phyloP scores from a whole-genome alignment of 169 alveolate species.

The Plasmodium fragile region DNA sequence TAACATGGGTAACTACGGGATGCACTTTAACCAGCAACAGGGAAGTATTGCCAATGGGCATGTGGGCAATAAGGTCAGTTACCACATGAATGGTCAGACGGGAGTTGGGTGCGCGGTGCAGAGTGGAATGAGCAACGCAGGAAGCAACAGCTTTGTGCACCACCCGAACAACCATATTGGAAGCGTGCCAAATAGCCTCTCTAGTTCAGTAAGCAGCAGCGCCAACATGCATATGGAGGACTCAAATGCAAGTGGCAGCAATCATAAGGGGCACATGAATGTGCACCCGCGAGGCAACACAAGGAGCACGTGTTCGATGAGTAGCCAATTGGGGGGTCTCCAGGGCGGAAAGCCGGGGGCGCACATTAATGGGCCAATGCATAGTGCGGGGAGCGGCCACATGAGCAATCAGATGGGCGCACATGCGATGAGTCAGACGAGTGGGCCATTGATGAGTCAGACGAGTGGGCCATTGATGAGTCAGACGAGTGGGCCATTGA shows the following conservation, averaged over 20 bases:
- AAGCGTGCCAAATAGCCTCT: neutral
- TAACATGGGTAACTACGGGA: slow-evolving; percentile 19
- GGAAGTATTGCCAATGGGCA: slow-evolving; percentile 6
- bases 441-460: neutral
- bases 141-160: neutral
- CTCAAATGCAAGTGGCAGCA: neutral
- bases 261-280: neutral
- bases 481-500: neutral
- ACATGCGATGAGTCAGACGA: neutral
- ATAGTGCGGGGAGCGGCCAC: neutral
- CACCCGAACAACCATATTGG: neutral
- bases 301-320: neutral
- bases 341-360: neutral
- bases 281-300: neutral
- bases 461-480: neutral
- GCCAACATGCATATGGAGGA: slow-evolving; percentile 10
- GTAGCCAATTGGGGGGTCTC: neutral
- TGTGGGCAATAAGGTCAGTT: neutral
- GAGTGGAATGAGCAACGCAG: neutral
- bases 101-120: neutral
- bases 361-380: slow-evolving; percentile 1
- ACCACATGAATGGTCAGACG: slow-evolving; percentile 1
- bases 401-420: neutral
- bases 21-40: slow-evolving; percentile 24
- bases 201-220: neutral